phyloP scores from a whole-genome alignment of 129 eudicot genomes.

The Heracleum sosnowskyi region DNA sequence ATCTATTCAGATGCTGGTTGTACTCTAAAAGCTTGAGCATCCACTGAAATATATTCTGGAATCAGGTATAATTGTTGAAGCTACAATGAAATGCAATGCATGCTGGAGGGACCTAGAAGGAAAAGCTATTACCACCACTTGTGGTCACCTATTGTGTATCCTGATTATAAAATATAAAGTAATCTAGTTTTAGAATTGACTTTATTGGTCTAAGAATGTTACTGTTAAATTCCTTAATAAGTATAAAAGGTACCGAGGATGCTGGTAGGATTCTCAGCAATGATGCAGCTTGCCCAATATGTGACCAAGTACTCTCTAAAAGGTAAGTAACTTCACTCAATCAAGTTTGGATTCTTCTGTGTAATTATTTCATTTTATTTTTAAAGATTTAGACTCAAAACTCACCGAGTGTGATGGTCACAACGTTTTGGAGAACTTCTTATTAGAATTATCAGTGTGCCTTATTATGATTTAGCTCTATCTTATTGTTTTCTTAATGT shows the following conservation, averaged over 20 bases:
- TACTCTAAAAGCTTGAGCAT: background rate
- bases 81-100: slow-evolving; percentile 90
- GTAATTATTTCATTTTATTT: background rate
- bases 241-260: slow-evolving; percentile 66
- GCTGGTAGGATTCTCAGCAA: slow-evolving; percentile 76
- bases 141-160: slow-evolving; percentile 94
- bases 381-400: background rate
- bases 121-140: slow-evolving; percentile 67
- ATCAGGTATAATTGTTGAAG: slow-evolving; percentile 17
- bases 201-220: slow-evolving; percentile 13
- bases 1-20: slow-evolving; percentile 10
- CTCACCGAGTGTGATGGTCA: background rate
- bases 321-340: slow-evolving; percentile 35
- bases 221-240: slow-evolving; percentile 36
- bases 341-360: background rate
- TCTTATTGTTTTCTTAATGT: too few relatives aligned
- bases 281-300: slow-evolving; percentile 91
- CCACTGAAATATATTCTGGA: background rate
- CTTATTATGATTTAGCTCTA: too few relatives aligned
- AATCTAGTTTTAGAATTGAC: slow-evolving; percentile 12
- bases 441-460: too few relatives aligned
- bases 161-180: slow-evolving; percentile 11
- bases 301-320: slow-evolving; percentile 93
- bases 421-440: too few relatives aligned
- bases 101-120: slow-evolving; percentile 99